phyloP scores from a whole-genome alignment of 257 asterid genomes.

The Cruciata laevipes region DNA sequence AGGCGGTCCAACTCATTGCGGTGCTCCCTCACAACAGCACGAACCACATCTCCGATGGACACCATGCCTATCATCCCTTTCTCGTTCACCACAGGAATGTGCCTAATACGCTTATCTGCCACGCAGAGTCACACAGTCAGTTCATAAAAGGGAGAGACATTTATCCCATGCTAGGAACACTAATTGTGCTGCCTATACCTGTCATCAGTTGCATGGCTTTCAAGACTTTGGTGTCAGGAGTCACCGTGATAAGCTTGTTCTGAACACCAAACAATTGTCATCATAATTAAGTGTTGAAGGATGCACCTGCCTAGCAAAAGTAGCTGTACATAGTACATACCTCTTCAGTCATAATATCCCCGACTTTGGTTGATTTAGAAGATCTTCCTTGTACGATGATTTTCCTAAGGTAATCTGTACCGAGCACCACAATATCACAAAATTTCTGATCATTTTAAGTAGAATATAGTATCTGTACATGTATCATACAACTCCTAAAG shows the following conservation, averaged over 20 bases:
- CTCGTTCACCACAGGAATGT: constrained; percentile 78
- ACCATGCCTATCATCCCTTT: constrained; percentile 86
- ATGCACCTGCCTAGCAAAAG: not conserved
- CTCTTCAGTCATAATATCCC: constrained; percentile 99
- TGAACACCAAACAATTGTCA: constrained; percentile 22
- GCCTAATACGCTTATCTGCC: constrained; percentile 90
- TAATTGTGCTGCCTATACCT: constrained; percentile 29
- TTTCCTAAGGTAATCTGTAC: constrained; percentile 86
- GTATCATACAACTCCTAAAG: not conserved
- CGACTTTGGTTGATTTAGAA: constrained; percentile 90
- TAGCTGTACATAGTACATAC: constrained; percentile 33
- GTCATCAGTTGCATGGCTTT: constrained; percentile 98
- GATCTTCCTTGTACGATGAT: constrained; percentile 94
- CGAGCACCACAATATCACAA: not conserved
- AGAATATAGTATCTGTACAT: not conserved
- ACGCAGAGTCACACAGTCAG: not conserved
- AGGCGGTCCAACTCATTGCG: constrained; percentile 74
- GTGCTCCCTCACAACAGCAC: constrained; percentile 90
- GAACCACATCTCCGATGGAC: constrained; percentile 91
- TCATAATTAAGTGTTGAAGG: not conserved
- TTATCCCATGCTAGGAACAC: not conserved
- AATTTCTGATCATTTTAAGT: not conserved
- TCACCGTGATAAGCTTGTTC: constrained; percentile 87
- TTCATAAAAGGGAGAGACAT: not conserved
- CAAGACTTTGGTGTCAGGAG: constrained; percentile 77